Evolutionary conservation across 2,329 filamentous ascomycete species (phyloP), one percentile per base, ranked within the genome.

Genomic region (Cladosporium oxysporum): DNA sequence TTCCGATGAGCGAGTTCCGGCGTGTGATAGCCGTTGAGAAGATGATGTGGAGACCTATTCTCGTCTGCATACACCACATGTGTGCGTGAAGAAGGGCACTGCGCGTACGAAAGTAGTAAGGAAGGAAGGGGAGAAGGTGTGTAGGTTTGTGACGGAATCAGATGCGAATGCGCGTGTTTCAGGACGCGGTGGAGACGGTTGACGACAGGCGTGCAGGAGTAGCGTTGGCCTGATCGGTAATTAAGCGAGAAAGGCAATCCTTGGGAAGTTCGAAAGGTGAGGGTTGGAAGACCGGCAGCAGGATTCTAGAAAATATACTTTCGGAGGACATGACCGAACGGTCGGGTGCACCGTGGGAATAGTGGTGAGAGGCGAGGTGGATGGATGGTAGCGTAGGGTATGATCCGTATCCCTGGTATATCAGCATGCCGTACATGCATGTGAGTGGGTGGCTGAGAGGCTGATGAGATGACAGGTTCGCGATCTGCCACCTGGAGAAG

Each of bases 241-340:
- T n/a, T 55, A 55, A 55, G 52, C 52, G 52, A 55, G n/a, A 55
- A 33, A 55, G 52, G 52, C 52, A 33, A 55, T 55, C 52, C 52
- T 33, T n/a, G 14, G 52, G 29, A 53, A 18, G 28, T 18, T 53
- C 7, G 12, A 26, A 52, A 52, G 49, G 49, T 28, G 52, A 55
- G 14, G n/a, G 52, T 33, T 47, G 23, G 23, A 28, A 52, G 49
- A n/a, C 52, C 2, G 52, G 52, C 52, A 31, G 35, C 35, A 18
- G 35, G 35, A 41, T 55, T 33, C 52, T 33, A n/a, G 52, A 55
- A 33, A 55, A 55, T 33, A 55, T 55, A 18, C 28, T 31, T 55
- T 31, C 52, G 52, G 52, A 29, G 28, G 8, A 5, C 4, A n/a
- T 55, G n/a, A 47, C 52, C 52, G 52, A 55, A 55, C 10, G 52